Percentiles rank a stretch among this genome's conserved stretches.
These are phyloP conservation scores for Aspergillus steynii DNA, from an alignment of 495 filamentous ascomycete species.

Conservation along the genomic window DNA sequence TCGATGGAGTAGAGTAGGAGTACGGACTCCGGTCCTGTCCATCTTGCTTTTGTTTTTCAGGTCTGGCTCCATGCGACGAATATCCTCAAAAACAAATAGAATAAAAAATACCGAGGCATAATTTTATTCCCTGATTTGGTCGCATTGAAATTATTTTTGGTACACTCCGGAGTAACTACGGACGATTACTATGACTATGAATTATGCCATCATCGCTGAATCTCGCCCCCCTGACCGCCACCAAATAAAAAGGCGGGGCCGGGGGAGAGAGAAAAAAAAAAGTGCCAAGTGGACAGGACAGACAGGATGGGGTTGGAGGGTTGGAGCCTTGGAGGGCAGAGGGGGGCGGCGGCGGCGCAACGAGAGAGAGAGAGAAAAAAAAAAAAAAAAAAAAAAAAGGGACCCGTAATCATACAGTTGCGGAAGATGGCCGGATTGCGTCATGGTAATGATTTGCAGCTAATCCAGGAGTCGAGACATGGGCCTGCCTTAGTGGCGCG, in stretches of 20 bases:
- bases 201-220: background rate
- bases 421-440: constrained; percentile 22
- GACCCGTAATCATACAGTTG: constrained; percentile 2
- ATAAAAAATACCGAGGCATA: background rate
- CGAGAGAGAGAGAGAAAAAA: constrained; percentile 5
- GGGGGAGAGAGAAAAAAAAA: background rate
- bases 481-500: constrained; percentile 26
- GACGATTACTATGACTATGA: background rate
- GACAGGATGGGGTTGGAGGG: too few relatives aligned
- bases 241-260: background rate
- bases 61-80: background rate
- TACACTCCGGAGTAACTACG: too few relatives aligned
- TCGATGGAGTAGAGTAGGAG: background rate
- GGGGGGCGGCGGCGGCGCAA: background rate
- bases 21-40: background rate
- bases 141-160: too few relatives aligned
- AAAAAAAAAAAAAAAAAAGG: constrained; percentile 13
- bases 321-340: background rate
- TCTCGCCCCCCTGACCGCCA: background rate
- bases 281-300: background rate
- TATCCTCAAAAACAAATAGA: background rate
- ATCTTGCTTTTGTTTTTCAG: background rate
- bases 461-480: constrained; percentile 28
- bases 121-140: too few relatives aligned
- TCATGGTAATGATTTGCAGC: constrained; percentile 31